A percentile compares a stretch with the other conserved stretches of the same genome.
Evolutionary conservation across 75 land plant genomes (phyloP).

Genomic region (Sequoia sempervirens): DNA sequence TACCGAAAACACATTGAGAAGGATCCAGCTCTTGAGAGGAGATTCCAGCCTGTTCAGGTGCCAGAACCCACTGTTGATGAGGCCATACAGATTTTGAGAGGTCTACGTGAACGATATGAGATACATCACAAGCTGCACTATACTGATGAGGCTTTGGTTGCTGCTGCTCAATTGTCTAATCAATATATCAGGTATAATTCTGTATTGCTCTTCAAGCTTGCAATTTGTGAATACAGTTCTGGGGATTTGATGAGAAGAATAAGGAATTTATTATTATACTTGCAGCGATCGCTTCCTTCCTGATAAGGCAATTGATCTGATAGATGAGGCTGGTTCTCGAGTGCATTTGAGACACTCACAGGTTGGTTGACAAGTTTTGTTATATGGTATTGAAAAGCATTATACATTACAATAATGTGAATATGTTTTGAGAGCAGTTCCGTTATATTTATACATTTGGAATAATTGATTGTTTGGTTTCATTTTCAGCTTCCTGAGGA

Average conservation of each 20-base stretch:
- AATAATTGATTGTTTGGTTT: conserved; percentile 3
- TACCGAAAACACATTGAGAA: conserved; percentile 43
- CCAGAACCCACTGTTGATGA: conserved; percentile 56
- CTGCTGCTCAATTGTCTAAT: conserved; percentile 51
- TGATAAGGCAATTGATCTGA: conserved; percentile 64
- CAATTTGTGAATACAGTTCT: neutral
- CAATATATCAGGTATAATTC: conserved; percentile 46
- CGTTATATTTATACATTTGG: neutral
- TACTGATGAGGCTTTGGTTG: conserved; percentile 49
- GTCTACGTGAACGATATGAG: conserved; percentile 52
- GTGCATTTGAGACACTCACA: conserved; percentile 60
- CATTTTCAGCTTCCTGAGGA: conserved; percentile 40
- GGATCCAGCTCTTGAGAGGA: conserved; percentile 39
- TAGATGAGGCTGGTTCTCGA: conserved; percentile 71
- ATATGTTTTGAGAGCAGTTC: neutral
- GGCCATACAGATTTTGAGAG: conserved; percentile 43
- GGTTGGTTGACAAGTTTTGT: conserved; percentile 14
- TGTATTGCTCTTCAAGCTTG: neutral
- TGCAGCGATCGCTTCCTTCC: conserved; percentile 73
- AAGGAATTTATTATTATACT: neutral
- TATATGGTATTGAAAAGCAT: neutral
- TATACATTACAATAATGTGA: neutral
- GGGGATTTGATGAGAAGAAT: neutral
- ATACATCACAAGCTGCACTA: conserved; percentile 55
- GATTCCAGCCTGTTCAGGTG: conserved; percentile 44